Conservation (phyloP, 108 stramenopile species). For the Pelagomonas calceolata region DNA sequence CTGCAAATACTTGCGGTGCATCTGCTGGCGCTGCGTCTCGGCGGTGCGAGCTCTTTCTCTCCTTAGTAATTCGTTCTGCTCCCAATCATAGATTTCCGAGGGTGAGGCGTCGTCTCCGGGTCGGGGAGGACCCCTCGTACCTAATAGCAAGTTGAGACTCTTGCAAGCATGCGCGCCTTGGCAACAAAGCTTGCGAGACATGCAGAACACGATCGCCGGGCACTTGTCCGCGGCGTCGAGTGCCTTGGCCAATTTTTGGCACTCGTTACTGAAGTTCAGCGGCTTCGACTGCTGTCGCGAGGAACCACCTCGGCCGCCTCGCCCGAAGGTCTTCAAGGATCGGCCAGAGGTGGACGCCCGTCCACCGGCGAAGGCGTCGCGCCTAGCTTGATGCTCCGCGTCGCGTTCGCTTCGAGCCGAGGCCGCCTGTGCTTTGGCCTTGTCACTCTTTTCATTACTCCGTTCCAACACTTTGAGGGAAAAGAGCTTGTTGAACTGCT, state of each 20-base stretch:
- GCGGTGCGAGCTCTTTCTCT: neutral
- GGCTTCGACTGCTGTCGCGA: too few relatives aligned
- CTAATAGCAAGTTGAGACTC: conserved; percentile 59
- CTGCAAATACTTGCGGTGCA: conserved; percentile 36
- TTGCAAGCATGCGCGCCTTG: conserved; percentile 74
- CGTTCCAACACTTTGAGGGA: neutral
- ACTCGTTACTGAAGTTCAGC: conserved; percentile 9
- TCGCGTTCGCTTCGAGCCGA: neutral
- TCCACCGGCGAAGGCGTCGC: neutral
- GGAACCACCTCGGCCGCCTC: neutral
- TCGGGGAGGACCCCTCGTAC: neutral
- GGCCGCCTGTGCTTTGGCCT: neutral
- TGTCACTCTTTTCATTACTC: neutral
- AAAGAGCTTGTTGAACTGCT: neutral
- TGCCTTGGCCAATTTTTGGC: conserved; percentile 24
- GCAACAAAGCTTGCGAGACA: conserved; percentile 93
- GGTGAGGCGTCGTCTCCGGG: neutral
- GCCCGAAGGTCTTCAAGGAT: neutral
- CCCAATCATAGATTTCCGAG: conserved; percentile 3
- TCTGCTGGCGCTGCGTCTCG: neutral
- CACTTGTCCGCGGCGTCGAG: conserved; percentile 38
- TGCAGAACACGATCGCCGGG: conserved; percentile 94
- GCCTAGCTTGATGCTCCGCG: neutral
- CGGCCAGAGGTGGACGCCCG: neutral
- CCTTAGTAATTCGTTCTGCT: neutral